phyloP scores from a whole-genome alignment of 106 monocot species.

The Xerophyta viscosa region DNA sequence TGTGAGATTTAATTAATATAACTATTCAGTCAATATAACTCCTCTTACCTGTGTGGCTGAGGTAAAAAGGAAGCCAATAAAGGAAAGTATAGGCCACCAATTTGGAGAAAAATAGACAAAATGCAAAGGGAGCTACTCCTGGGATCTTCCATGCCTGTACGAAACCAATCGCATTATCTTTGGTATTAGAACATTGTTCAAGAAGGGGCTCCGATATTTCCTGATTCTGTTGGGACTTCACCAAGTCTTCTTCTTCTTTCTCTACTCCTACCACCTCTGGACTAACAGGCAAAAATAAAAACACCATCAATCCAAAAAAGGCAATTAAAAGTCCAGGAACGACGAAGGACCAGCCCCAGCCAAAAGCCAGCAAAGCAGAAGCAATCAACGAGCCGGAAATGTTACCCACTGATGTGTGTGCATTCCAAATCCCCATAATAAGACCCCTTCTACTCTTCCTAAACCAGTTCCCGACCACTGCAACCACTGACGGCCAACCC shows the following conservation, averaged over 20 bases:
- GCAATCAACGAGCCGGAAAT: conserved; percentile 81
- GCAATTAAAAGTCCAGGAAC: conserved; percentile 64
- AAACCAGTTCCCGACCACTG: conserved; percentile 87
- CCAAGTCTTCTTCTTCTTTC: conserved; percentile 20
- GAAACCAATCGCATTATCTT: conserved; percentile 64
- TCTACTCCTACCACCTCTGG: conserved; percentile 54
- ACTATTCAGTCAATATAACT: neutral
- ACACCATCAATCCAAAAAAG: conserved; percentile 54
- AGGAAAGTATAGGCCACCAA: conserved; percentile 87
- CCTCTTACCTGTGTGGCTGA: conserved; percentile 65
- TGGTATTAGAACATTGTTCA: conserved; percentile 8
- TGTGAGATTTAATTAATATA: too few relatives aligned
- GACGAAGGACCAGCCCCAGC: conserved; percentile 93
- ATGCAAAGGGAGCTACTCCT: conserved; percentile 78
- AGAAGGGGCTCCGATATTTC: conserved; percentile 35
- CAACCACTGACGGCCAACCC: conserved; percentile 91
- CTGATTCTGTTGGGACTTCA: conserved; percentile 16
- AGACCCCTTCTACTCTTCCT: conserved; percentile 93
- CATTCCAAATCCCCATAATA: conserved; percentile 97
- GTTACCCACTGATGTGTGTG: conserved; percentile 87
- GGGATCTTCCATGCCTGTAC: conserved; percentile 77
- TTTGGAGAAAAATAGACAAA: conserved; percentile 86
- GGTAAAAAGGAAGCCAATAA: conserved; percentile 90
- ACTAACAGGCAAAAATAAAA: conserved; percentile 72
- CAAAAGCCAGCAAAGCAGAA: conserved; percentile 57